These are phyloP conservation scores for Hyaloscypha bicolor DNA, from an alignment of 495 filamentous ascomycete species.

Conservation along the genomic window DNA sequence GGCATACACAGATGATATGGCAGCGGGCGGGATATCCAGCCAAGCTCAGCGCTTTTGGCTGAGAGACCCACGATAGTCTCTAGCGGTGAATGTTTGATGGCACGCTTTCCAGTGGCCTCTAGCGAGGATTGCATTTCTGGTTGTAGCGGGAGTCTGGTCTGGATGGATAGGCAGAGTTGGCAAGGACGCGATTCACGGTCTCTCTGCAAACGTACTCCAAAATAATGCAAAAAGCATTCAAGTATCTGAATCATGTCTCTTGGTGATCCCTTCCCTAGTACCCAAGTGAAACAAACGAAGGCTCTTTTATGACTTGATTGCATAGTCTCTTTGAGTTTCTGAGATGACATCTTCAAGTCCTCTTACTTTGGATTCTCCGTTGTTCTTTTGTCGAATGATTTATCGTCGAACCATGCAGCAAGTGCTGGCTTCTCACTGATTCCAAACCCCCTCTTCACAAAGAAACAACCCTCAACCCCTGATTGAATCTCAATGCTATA, in stretches of 20 bases:
- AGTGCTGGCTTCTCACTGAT: no score
- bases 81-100: conserved; percentile 11
- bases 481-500: no score
- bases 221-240: conserved; percentile 4
- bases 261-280: not conserved
- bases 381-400: no score
- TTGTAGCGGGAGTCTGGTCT: conserved; percentile 13
- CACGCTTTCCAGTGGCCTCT: conserved; percentile 8
- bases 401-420: no score
- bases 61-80: not conserved
- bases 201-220: not conserved
- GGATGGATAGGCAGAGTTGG: conserved; percentile 9
- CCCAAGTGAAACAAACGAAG: no score
- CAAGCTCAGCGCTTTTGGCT: not conserved
- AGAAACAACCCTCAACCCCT: no score
- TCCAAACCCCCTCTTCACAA: no score
- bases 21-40: not conserved
- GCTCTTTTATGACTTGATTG: no score
- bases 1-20: conserved; percentile 6
- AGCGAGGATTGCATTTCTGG: conserved; percentile 7
- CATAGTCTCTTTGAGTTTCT: no score
- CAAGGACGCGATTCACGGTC: not conserved
- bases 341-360: no score
- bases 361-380: no score
- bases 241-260: not conserved